Evolutionary conservation across 75 land plant genomes (phyloP).

Genomic region (Pseudotsuga menziesii): DNA sequence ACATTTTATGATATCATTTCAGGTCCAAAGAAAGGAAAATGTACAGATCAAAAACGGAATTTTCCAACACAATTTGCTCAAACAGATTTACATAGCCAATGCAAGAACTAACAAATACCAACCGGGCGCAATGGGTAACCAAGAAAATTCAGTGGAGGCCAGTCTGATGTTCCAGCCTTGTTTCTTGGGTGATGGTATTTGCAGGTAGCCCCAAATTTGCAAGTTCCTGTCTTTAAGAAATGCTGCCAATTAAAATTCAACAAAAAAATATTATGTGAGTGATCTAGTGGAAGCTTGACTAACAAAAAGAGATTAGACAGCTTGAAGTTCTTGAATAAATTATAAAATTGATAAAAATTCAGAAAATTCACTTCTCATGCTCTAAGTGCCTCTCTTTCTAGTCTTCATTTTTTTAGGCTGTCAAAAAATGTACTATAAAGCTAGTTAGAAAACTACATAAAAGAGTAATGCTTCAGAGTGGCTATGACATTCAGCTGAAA

Average conservation of each 20-base stretch:
- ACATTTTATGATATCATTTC: not conserved
- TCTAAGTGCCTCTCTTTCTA: not conserved
- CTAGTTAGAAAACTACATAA: too few species aligned
- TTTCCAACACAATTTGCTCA: not conserved
- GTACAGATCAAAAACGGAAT: not conserved
- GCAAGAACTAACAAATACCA: slow-evolving; percentile 10
- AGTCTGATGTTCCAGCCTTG: slow-evolving; percentile 24
- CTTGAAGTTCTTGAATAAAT: not conserved
- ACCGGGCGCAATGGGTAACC: slow-evolving; percentile 60
- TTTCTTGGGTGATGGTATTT: slow-evolving; percentile 72
- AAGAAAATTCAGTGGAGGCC: slow-evolving; percentile 27
- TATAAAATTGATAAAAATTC: not conserved
- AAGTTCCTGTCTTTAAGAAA: slow-evolving; percentile 66
- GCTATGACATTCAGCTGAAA: too few species aligned
- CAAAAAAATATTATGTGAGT: not conserved
- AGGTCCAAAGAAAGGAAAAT: not conserved
- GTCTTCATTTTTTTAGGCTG: not conserved
- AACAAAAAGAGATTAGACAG: not conserved
- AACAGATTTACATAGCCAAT: not conserved
- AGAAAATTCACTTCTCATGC: not conserved
- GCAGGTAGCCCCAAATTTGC: slow-evolving; percentile 79
- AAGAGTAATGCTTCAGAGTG: too few species aligned
- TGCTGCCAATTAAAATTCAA: slow-evolving; percentile 26
- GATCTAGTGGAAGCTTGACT: not conserved
- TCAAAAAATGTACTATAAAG: too few species aligned